Conservation (phyloP, 306 rosid species). For the Corylus heterophylla region DNA sequence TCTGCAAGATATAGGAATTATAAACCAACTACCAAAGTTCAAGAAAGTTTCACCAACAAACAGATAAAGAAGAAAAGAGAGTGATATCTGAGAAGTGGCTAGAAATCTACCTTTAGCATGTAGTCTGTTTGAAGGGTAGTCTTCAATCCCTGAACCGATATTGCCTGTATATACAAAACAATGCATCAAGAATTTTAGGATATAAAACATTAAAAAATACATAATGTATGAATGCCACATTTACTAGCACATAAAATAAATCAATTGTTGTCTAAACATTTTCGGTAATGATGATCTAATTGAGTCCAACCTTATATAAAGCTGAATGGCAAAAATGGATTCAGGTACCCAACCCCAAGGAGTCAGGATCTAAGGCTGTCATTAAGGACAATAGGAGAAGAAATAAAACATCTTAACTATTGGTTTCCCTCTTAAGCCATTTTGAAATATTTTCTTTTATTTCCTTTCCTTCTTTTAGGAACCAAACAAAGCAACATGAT, state of each 20-base stretch:
- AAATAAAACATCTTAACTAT: neutral
- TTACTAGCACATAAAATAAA: neutral
- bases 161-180: conserved; percentile 33
- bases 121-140: conserved; percentile 51
- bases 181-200: neutral
- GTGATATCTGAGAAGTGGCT: neutral
- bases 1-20: conserved; percentile 19
- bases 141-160: conserved; percentile 37
- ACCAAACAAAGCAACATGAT: too few relatives aligned
- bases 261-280: neutral
- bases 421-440: neutral
- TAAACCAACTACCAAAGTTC: neutral
- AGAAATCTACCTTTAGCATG: conserved; percentile 43
- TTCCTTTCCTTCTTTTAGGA: too few relatives aligned
- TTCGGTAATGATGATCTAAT: conserved; percentile 2
- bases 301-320: neutral
- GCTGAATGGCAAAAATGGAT: neutral
- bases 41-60: neutral
- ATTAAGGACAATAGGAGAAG: neutral
- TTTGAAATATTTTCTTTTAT: too few relatives aligned
- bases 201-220: neutral
- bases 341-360: neutral
- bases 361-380: neutral
- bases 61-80: neutral
- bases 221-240: neutral